phyloP scores from a whole-genome alignment of 2,329 filamentous ascomycete species.

The Colletotrichum tabaci region DNA sequence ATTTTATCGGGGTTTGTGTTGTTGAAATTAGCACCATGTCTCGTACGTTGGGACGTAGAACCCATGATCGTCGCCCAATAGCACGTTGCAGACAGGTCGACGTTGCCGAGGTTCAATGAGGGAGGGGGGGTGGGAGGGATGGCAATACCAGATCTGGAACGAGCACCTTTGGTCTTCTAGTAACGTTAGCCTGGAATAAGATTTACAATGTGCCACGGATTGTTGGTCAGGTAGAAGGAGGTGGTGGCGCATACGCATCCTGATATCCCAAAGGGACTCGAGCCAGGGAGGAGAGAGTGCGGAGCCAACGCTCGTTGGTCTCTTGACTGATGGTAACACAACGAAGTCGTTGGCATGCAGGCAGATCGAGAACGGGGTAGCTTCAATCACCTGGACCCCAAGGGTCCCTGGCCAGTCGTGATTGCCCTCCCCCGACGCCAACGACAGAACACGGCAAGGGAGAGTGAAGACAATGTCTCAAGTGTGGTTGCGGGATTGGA shows the following conservation, averaged over 20 bases:
- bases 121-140: neutral
- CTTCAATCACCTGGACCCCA: neutral
- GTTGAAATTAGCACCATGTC: slow-evolving; percentile 32
- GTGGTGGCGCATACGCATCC: slow-evolving; percentile 24
- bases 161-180: neutral
- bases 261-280: neutral
- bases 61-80: slow-evolving; percentile 27
- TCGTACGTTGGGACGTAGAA: neutral
- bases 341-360: slow-evolving; percentile 9
- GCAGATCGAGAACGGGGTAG: neutral
- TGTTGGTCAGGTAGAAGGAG: slow-evolving; percentile 4
- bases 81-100: slow-evolving; percentile 4
- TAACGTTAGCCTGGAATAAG: neutral
- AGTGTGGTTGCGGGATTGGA: slow-evolving; percentile 16
- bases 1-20: slow-evolving; percentile 10
- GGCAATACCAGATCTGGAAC: neutral
- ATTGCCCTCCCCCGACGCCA: neutral
- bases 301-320: slow-evolving; percentile 11
- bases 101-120: slow-evolving; percentile 36
- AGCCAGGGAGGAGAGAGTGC: slow-evolving; percentile 2
- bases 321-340: slow-evolving; percentile 4
- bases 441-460: slow-evolving; percentile 6
- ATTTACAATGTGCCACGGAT: slow-evolving; percentile 7
- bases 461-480: slow-evolving; percentile 30
- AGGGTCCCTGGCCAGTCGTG: neutral